Evolutionary conservation across 1,284 basidiomycete genomes (phyloP), one percentile per base, ranked within the genome.

Genomic region (Xerocomus minutiporus): DNA sequence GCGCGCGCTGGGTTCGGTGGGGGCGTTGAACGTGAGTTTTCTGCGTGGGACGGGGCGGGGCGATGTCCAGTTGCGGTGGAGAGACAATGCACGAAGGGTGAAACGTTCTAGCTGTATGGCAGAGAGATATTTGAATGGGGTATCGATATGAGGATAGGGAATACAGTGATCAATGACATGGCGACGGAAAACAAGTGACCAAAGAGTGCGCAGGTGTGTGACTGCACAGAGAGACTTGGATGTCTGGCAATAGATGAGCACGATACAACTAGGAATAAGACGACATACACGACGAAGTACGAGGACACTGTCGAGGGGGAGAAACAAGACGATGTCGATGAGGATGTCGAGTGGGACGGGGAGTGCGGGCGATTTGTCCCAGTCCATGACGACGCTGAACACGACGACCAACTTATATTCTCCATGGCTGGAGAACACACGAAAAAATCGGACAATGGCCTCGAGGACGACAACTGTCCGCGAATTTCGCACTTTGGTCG

Each of bases 11-110:
- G 65, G 58, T 2, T 59, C 61, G 8, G 61, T 31, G 38, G 61
- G 57, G 11, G 64, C 50, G 39, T 43, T 52, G 47, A 80, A 57
- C 1, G 69, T 60, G 13, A 64, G 3, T 2, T 60, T 61, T 17
- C 62, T 62, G 25, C 63, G 66, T 4, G 69, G 57, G 15, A 54
- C 50, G 2, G 83, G 82, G 1, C 58, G 60, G 0, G 66, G 57
- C 0, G 74, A 71, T 2, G 64, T 72, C 82, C 83, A 84, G 54
- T 75, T 79, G 13, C 57, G 66, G 32, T 71, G 76, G 7, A 79
- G 70, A 2, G 60, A 57, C 20, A 80, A 57, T 4, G 79, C 73
- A 31, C 66, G 65, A 8, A 62, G 57, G 5, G 73, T 66, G 50
- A 73, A 61, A 2, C 50, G 32, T 56, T 84, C 82, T 23, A 84